These are phyloP conservation scores for Tolypocladium sp. DNA, from an alignment of 2,329 filamentous ascomycete genomes.

Conservation along the genomic window DNA sequence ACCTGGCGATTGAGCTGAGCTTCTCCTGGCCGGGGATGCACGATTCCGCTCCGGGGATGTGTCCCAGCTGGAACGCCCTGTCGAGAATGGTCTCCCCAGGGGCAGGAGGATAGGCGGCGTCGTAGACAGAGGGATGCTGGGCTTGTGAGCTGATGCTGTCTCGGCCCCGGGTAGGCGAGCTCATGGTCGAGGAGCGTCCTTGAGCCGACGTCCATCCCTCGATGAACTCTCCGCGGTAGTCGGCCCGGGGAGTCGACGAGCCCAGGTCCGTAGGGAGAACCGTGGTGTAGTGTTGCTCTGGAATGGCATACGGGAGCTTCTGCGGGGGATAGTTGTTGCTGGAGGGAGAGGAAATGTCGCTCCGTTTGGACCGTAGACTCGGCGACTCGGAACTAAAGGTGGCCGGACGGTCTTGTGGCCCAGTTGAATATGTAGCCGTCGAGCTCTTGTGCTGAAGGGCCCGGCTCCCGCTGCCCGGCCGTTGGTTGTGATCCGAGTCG, in stretches of 20 bases:
- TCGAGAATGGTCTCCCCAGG: conserved; percentile 60
- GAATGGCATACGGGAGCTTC: conserved; percentile 27
- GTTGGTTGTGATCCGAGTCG: conserved; percentile 33
- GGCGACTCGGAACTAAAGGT: conserved; percentile 49
- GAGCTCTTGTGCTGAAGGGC: conserved; percentile 39
- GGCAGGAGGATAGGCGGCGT: conserved; percentile 40
- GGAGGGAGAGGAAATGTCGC: conserved; percentile 51
- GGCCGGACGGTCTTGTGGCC: conserved; percentile 36
- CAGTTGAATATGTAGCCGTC: conserved; percentile 36
- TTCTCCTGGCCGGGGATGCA: conserved; percentile 50
- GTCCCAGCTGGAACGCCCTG: conserved; percentile 54
- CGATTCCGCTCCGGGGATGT: conserved; percentile 50
- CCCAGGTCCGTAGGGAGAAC: conserved; percentile 46
- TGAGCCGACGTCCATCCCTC: conserved; percentile 54
- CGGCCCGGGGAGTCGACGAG: conserved; percentile 45
- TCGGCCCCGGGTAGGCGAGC: conserved; percentile 45
- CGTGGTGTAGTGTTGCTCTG: conserved; percentile 39
- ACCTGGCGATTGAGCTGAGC: conserved; percentile 54
- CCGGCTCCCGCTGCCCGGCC: conserved; percentile 34
- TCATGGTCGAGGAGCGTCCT: conserved; percentile 47
- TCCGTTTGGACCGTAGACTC: conserved; percentile 52
- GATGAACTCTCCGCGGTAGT: conserved; percentile 45
- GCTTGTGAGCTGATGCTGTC: conserved; percentile 45
- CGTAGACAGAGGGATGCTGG: conserved; percentile 25
- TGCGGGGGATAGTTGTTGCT: conserved; percentile 34